Evolutionary conservation across 768 basidiomycete species (phyloP).

Genomic region (Boletales sp.): DNA sequence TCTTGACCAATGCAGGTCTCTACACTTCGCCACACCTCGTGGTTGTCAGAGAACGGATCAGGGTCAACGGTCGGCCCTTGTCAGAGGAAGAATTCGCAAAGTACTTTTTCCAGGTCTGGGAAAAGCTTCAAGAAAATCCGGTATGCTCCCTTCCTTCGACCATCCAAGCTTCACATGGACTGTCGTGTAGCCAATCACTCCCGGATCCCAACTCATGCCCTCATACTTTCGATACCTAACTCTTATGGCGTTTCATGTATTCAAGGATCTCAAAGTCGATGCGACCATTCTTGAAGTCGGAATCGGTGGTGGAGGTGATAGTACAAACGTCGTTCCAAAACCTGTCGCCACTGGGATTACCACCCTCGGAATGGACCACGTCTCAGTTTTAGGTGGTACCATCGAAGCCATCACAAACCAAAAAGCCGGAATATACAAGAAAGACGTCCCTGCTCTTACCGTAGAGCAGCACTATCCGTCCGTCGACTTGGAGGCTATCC

Average conservation of each 20-base stretch:
- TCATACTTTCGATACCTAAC: constrained; percentile 94
- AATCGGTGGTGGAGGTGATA: constrained; percentile 90
- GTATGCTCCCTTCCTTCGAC: constrained; percentile 37
- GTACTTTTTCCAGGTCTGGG: constrained; percentile 97
- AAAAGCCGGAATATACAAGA: constrained; percentile 97
- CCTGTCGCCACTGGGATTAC: constrained; percentile 91
- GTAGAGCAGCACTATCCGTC: constrained; percentile 79
- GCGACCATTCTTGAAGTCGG: constrained; percentile 96
- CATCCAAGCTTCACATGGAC: background rate
- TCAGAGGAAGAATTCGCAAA: constrained; percentile 85
- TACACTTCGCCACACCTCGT: constrained; percentile 98
- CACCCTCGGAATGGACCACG: constrained; percentile 90
- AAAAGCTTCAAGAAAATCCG: constrained; percentile 64
- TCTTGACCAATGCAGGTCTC: constrained; percentile 51
- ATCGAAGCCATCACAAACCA: constrained; percentile 89
- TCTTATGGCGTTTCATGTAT: constrained; percentile 87
- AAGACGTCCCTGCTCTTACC: constrained; percentile 81
- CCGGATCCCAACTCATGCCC: constrained; percentile 69
- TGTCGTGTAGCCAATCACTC: constrained; percentile 39
- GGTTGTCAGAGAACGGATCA: constrained; percentile 92
- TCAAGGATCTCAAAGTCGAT: constrained; percentile 76
- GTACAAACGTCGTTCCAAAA: constrained; percentile 90
- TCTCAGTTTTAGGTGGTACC: constrained; percentile 82
- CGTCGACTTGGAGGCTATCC: constrained; percentile 58
- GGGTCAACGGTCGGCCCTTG: constrained; percentile 86